Evolutionary conservation across 2,329 filamentous ascomycete genomes (phyloP), one percentile per base, ranked within the genome.

Genomic region (Aspergillus texensis): DNA sequence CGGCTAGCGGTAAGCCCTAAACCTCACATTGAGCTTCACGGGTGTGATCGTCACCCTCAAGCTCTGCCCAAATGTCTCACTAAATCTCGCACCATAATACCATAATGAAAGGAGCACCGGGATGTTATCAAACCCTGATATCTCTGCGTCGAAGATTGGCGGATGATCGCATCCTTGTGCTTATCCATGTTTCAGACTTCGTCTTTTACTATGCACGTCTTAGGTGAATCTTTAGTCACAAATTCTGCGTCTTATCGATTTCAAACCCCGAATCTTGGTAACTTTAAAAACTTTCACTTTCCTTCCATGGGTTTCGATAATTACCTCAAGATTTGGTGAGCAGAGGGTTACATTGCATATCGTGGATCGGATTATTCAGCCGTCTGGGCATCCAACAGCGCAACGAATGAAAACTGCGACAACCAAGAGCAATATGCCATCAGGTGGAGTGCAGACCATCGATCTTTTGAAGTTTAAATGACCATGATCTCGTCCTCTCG

Each of bases 1-100:
- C 19, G 14, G 46, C 46, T 50, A 52, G 48, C 28, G 48, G 48
- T 52, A 52, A 52, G 48, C 48, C 48, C 48, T 52, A 52, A 32
- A 34, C 48, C 48, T 32, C 48, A 52, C 34, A 34, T 32, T 12
- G 28, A 4, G 21, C 16, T 32, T 10, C 28, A 21, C 21, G 26
- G 28, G 48, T 52, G 48, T n/a, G 48, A 52, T 52, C 28, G 19
- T 32, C 48, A 8, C 12, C 5, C 4, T 26, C 12, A 48, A 48
- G 24, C 45, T 26, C 46, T 30, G 46, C 3, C 46, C 26, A 28
- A 19, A 41, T 41, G 46, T 50, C 46, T 50, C 46, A 50, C 26
- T 32, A 26, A 32, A 4, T 19, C 26, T 46, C 43, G 16, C 16
- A 19, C 30, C 14, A 2, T 4, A 11, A 32, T n/a, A 14, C 26